Base-by-base conservation (phyloP, 139 green algal genomes). In the Protoeuglena noctilucae region DNA sequence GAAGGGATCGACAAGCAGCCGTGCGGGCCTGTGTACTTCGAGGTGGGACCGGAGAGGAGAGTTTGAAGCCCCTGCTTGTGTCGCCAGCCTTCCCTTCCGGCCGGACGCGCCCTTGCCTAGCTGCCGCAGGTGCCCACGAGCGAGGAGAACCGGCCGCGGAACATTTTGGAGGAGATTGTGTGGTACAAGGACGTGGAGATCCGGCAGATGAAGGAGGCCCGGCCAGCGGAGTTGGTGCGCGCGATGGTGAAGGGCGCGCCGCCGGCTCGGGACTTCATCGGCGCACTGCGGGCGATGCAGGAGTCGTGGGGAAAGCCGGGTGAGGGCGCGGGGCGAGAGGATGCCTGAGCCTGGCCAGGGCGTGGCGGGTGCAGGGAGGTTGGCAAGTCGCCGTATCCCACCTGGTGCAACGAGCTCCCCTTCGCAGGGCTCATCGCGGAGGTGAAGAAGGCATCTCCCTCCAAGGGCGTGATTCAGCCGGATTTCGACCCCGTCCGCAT, bases 151-250 rank as follows among this genome's bases (percentile, higher is more conserved):
- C 77, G 89, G 62, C 87, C 90, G 0, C 69, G 67, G 21, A 98
- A 97, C 69, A 98, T 96, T 50, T 68, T 98, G 55, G 91, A 98
- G 63, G 91, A 98, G 65, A 98, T 98, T 55, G 87, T 98, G 16
- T 98, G 91, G 88, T 87, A 73, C 53, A 95, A 95, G 62, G 75
- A 83, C 9, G 63, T 74, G 25, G 86, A 95, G 64, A 77, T 95
- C 51, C 75, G 76, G 52, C 21, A 54, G 22, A 66, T 64, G 62
- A 48, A n/a, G 28, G 64, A 81, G 0, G 74, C 62, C 54, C 51
- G 78, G 53, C 70, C 83, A 9, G 64, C 94, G 51, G 51, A 53
- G 1, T 47, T 62, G 56, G 48, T 86, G 28, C 40, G 65, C 60
- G 40, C 22, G 1, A 41, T 70, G 14, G 65, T 80, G 24, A 74